Evolutionary conservation across 2,329 filamentous ascomycete species (phyloP), one percentile per base, ranked within the genome.

Genomic region (Microsporum canis): DNA sequence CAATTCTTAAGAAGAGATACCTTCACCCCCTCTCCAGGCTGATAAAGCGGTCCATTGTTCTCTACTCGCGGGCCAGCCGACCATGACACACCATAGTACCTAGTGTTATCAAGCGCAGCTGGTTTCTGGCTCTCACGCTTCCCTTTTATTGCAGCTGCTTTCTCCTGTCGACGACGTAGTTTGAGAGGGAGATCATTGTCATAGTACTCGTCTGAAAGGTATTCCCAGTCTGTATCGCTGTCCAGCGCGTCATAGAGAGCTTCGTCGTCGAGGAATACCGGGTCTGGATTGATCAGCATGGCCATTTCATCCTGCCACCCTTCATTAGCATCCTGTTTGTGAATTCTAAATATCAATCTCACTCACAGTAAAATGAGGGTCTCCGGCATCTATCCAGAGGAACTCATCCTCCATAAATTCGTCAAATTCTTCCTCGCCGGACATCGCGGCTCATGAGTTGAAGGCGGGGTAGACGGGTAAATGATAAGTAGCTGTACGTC

Each of bases 1-100:
- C 77, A 79, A 65, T 79, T 75, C 63, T 75, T 73, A 56, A 79
- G 68, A 17, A 79, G 63, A 1, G 77, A 71, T 0, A 79, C 75
- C 58, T 73, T 73, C 27, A 76, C 72, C 3, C 73, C 73, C 2
- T 72, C 66, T 3, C 75, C 76, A 0, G 73, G 73, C 33, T 74
- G 68, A 58, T 76, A 74, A 5, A 72, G 61, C 23, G 70, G 65
- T 2, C 68, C 64, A 1, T 65, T 56, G 6, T 12, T 41, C 33
- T 73, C 69, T 58, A 75, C 73, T 8, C 72, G 61, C 23, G 71
- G 65, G 2, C 70, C 65, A 2, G 65, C 67, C 58, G 70, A 73
- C 75, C 76, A 78, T 2, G 77, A 66, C 3, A 76, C 73, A 8
- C 74, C 71, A 51, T 74, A 72, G 61, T 76, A 77, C 0, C 58